Conservation (phyloP, 441 rosid genomes). For the Jatropha podagrica region DNA sequence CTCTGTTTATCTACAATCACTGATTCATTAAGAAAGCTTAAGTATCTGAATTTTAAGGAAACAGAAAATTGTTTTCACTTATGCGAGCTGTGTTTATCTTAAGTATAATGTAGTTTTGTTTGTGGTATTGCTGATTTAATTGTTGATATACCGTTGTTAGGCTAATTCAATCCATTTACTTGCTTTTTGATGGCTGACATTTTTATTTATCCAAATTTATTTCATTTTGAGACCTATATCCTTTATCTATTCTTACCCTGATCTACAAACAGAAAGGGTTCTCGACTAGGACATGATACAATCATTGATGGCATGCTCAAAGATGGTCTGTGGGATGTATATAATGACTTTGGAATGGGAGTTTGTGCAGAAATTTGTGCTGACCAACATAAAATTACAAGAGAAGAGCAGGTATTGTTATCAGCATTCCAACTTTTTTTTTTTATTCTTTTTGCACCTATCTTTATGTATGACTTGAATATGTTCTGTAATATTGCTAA, state of each 20-base stretch:
- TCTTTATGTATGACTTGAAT: neutral
- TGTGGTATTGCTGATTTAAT: conserved; percentile 1
- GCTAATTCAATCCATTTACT: neutral
- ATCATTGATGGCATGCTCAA: conserved; percentile 86
- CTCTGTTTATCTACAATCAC: no score
- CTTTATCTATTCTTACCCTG: neutral
- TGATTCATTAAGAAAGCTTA: neutral
- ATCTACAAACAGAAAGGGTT: conserved; percentile 67
- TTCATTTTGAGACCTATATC: neutral
- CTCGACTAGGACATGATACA: conserved; percentile 78
- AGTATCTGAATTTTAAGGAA: neutral
- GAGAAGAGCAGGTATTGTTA: conserved; percentile 70
- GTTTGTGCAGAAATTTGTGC: conserved; percentile 92
- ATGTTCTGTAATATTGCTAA: neutral
- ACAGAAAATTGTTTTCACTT: neutral
- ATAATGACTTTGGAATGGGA: conserved; percentile 93
- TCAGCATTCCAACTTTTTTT: neutral
- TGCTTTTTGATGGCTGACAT: neutral
- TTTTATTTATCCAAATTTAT: conserved; percentile 1
- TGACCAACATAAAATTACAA: conserved; percentile 57
- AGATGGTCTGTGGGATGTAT: conserved; percentile 98
- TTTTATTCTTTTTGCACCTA: neutral
- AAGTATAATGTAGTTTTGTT: neutral
- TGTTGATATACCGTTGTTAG: neutral
- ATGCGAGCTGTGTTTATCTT: neutral